These are phyloP conservation scores for Avicennia marina DNA, from an alignment of 257 asterid genomes.

Conservation along the genomic window DNA sequence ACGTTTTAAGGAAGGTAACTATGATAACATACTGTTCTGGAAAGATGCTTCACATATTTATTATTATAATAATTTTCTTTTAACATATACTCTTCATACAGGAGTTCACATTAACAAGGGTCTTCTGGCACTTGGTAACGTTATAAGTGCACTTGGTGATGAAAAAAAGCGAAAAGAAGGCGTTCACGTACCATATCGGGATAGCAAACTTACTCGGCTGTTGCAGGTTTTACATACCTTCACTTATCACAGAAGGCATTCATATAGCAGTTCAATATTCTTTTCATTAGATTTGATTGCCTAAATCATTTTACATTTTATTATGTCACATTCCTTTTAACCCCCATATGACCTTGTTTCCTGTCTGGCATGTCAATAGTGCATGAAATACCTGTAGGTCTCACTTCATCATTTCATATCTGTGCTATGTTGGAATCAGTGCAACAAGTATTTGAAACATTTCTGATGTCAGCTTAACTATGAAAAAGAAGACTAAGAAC, in stretches of 20 bases:
- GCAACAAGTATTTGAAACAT: too few species aligned
- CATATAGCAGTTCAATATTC: too few species aligned
- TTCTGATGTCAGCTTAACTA: too few species aligned
- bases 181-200: conserved; percentile 93
- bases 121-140: conserved; percentile 97
- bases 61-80: conserved; percentile 1
- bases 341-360: too few species aligned
- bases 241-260: background rate
- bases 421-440: too few species aligned
- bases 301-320: too few species aligned
- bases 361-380: too few species aligned
- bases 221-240: conserved; percentile 63
- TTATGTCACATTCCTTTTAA: too few species aligned
- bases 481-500: too few species aligned
- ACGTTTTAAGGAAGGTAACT: conserved; percentile 93
- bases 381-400: too few species aligned
- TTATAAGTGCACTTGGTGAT: conserved; percentile 98
- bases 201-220: conserved; percentile 97
- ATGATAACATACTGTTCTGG: background rate
- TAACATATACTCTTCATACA: conserved; percentile 24
- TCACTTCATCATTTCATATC: too few species aligned
- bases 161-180: conserved; percentile 97
- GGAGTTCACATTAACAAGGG: conserved; percentile 99
- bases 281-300: too few species aligned
- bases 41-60: conserved; percentile 3